Conservation (phyloP, 257 asterid species). For the Dorcoceras hygrometricum region DNA sequence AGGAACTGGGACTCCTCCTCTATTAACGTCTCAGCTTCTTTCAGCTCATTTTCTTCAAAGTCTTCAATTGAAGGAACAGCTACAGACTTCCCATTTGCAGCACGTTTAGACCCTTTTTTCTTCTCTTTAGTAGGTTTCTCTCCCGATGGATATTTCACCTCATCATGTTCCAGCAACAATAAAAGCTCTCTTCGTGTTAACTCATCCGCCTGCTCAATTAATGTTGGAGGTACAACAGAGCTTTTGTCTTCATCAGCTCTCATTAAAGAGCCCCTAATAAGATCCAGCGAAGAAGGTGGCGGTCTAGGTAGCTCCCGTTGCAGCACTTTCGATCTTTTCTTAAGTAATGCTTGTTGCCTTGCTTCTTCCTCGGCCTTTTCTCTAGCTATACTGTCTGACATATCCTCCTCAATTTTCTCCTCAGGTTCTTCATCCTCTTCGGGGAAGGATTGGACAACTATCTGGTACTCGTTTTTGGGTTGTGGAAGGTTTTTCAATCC, state of each 20-base stretch:
- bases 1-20: conserved; percentile 56
- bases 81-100: conserved; percentile 44
- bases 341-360: conserved; percentile 70
- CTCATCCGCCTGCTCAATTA: conserved; percentile 94
- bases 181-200: conserved; percentile 78
- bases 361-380: conserved; percentile 97
- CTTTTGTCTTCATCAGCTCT: conserved; percentile 87
- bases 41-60: conserved; percentile 76
- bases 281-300: conserved; percentile 72
- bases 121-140: conserved; percentile 71
- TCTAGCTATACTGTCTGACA: conserved; percentile 94
- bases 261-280: conserved; percentile 62
- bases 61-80: conserved; percentile 66
- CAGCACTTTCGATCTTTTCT: conserved; percentile 86
- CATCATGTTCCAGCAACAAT: conserved; percentile 87
- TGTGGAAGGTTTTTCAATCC: conserved; percentile 78
- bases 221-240: conserved; percentile 90
- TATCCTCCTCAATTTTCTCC: conserved; percentile 96
- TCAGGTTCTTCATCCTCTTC: conserved; percentile 91
- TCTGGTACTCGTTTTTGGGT: conserved; percentile 92
- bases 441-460: conserved; percentile 58
- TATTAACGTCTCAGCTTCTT: conserved; percentile 78
- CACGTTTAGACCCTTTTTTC: conserved; percentile 69
- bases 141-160: conserved; percentile 78
- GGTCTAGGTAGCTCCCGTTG: conserved; percentile 99